Conservation (phyloP, 2,329 filamentous ascomycete species). For the Sodiomyces alkalinus region DNA sequence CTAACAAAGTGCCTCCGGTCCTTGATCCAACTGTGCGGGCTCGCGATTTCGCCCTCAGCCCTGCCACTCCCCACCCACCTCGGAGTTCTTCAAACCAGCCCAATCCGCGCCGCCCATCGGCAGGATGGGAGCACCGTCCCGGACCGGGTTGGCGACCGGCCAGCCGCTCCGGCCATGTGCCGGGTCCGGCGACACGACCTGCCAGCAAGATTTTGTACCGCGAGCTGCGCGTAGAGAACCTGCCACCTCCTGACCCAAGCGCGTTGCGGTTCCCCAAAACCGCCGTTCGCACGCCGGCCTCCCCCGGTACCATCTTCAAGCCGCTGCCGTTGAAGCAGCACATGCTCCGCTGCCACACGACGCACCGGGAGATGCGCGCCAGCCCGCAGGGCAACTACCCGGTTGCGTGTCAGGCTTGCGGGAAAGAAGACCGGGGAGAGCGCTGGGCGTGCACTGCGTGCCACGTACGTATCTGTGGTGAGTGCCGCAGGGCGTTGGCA, state of each 20-base stretch:
- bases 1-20: no score
- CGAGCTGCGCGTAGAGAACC: constrained; percentile 19
- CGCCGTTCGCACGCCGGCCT: constrained; percentile 11
- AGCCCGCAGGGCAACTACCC: constrained; percentile 33
- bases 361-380: constrained; percentile 31
- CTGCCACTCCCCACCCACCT: no score
- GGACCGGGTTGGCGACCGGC: not conserved
- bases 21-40: no score
- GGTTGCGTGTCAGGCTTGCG: constrained; percentile 38
- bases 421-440: constrained; percentile 25
- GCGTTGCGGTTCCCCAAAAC: constrained; percentile 22
- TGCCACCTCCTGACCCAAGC: constrained; percentile 17
- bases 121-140: no score
- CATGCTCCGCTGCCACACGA: constrained; percentile 30
- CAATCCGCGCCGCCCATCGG: no score
- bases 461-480: constrained; percentile 33
- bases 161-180: no score
- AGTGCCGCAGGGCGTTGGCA: constrained; percentile 27
- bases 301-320: constrained; percentile 22
- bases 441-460: constrained; percentile 35
- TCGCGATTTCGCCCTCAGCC: no score
- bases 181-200: no score
- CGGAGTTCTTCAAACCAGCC: no score
- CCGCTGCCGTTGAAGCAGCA: constrained; percentile 27
- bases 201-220: no score